Evolutionary conservation across 441 rosid species (phyloP), one percentile per base, ranked within the genome.

Genomic region (Erodium texanum): DNA sequence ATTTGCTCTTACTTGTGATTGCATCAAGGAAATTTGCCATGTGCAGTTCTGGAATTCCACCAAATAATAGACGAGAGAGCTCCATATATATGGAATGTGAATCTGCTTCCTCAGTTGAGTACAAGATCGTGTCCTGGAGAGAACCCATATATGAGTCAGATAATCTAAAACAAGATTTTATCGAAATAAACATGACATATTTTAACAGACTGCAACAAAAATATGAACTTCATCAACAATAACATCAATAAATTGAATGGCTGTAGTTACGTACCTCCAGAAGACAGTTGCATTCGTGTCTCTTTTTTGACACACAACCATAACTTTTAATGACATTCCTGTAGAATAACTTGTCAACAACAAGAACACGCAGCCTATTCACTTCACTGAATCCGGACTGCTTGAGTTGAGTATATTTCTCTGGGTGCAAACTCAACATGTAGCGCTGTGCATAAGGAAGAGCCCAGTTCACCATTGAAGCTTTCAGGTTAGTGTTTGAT

Each of bases 381-480:
- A 91, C 71, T 74, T 67, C 70, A 68, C 74, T 73, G 65, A 80
- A 79, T 64, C 83, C 86, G 62, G 83, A 79, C 71, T 78, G 83
- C 79, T 78, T 86, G 29, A 83, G 78, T 74, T 79, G 83, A 68
- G 59, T 61, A 73, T 91, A 93, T 72, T 76, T 81, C 48, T 84
- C 84, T 52, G 81, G 87, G 72, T 88, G 90, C 14, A 81, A 54
- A 64, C 84, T 72, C 76, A 75, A 83, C 32, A 91, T 73, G 81
- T 89, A 94, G 66, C 97, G 92, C 76, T 91, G 99, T 56, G 96
- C 93, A 83, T 86, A 91, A 72, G 99, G 96, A 72, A 94, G 89
- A 64, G 84, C 85, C 99, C 99, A 94, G 76, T 89, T 81, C 72
- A 91, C 75, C 72, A 94, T 76, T 69, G 89, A 82, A 72, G 84